A percentile compares a stretch with the other conserved stretches of the same genome.
Evolutionary conservation across 2,329 filamentous ascomycete genomes (phyloP).

Genomic region (Fusarium sp.): DNA sequence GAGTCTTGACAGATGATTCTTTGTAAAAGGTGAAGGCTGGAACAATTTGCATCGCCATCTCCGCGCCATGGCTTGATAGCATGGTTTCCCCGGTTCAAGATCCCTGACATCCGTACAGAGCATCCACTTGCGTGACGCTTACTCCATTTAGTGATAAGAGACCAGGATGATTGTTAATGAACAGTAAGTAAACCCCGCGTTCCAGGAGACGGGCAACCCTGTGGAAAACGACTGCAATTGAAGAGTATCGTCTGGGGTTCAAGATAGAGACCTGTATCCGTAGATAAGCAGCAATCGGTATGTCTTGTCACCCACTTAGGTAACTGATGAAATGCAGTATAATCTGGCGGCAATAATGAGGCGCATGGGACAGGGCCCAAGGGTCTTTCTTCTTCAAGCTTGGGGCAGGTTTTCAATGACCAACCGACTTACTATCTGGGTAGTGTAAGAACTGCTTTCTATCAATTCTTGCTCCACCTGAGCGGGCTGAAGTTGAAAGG

Average conservation of each 20-base stretch:
- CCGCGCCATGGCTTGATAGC: conserved; percentile 26
- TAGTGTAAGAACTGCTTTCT: conserved; percentile 14
- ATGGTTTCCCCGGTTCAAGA: conserved; percentile 41
- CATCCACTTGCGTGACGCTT: conserved; percentile 27
- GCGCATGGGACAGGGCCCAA: conserved; percentile 3
- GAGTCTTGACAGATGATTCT: neutral
- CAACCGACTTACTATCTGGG: neutral
- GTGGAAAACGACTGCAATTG: neutral
- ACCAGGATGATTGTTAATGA: conserved; percentile 5
- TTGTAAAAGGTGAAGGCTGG: neutral
- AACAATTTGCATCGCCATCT: conserved; percentile 8
- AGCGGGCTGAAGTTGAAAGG: conserved; percentile 42
- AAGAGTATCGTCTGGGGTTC: conserved; percentile 5
- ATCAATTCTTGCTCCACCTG: conserved; percentile 36
- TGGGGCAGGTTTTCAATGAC: conserved; percentile 13
- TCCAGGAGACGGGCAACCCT: conserved; percentile 20
- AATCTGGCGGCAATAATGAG: conserved; percentile 3
- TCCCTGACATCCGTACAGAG: conserved; percentile 19
- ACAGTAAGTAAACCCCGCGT: conserved; percentile 25
- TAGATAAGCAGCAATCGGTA: neutral
- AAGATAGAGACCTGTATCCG: neutral
- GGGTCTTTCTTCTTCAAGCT: conserved; percentile 15
- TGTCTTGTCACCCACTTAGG: conserved; percentile 1
- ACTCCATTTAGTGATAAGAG: conserved; percentile 9
- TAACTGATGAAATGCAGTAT: conserved; percentile 2